These are phyloP conservation scores for Tripterygium wilfordii DNA, from an alignment of 177 flowering plant genomes.

Conservation along the genomic window DNA sequence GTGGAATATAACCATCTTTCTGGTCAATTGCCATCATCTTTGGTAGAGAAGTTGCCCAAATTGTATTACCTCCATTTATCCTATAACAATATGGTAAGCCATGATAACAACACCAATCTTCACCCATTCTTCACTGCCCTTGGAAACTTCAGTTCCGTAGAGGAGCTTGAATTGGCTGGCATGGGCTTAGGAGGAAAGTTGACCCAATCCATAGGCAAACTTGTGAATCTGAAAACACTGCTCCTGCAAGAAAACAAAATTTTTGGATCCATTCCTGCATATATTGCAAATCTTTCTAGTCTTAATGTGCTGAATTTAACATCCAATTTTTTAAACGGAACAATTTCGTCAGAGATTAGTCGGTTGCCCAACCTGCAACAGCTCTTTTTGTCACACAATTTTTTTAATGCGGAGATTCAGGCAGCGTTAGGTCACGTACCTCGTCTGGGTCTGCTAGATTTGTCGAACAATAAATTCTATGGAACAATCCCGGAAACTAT, in stretches of 20 bases:
- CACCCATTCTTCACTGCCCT: slow-evolving; percentile 47
- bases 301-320: slow-evolving; percentile 51
- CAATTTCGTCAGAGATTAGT: slow-evolving; percentile 42
- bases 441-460: slow-evolving; percentile 47
- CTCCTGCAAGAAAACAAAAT: slow-evolving; percentile 48
- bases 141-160: slow-evolving; percentile 29
- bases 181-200: slow-evolving; percentile 47
- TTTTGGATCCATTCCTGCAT: slow-evolving; percentile 47
- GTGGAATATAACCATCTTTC: slow-evolving; percentile 41
- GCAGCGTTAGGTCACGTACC: slow-evolving; percentile 25
- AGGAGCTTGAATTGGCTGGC: slow-evolving; percentile 44
- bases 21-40: slow-evolving; percentile 45
- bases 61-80: slow-evolving; percentile 40
- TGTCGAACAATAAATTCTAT: slow-evolving; percentile 38
- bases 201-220: slow-evolving; percentile 29
- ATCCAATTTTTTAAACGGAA: slow-evolving; percentile 47
- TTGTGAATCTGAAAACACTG: slow-evolving; percentile 13
- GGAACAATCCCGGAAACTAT: slow-evolving; percentile 44
- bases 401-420: slow-evolving; percentile 32
- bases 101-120: slow-evolving; percentile 48
- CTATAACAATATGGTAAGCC: slow-evolving; percentile 39
- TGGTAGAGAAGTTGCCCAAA: slow-evolving; percentile 10
- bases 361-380: slow-evolving; percentile 26
- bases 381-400: slow-evolving; percentile 48
- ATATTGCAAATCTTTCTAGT: slow-evolving; percentile 31